Evolutionary conservation across 352 stramenopile genomes (phyloP).

Genomic region (Phytopythium helicoides): DNA sequence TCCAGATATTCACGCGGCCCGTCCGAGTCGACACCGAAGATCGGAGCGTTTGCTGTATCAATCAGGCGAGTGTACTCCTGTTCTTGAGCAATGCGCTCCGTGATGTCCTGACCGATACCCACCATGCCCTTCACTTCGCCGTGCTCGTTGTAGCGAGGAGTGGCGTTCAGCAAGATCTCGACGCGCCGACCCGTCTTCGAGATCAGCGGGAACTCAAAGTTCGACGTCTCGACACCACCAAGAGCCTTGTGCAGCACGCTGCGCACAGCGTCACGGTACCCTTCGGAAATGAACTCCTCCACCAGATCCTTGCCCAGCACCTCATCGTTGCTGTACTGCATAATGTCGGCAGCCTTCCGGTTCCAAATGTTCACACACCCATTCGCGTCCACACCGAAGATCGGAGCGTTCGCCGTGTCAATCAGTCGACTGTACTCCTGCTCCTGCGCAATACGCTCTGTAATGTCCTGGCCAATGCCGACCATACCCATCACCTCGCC

Average conservation of each 20-base stretch:
- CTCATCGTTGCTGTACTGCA: slow-evolving; percentile 74
- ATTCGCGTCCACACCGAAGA: slow-evolving; percentile 89
- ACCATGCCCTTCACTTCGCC: slow-evolving; percentile 85
- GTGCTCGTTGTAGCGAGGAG: slow-evolving; percentile 58
- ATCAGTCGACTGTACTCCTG: slow-evolving; percentile 88
- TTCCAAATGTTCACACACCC: slow-evolving; percentile 92
- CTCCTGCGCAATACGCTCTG: slow-evolving; percentile 82
- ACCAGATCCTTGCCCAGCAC: slow-evolving; percentile 81
- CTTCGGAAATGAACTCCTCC: slow-evolving; percentile 79
- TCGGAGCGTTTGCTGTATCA: slow-evolving; percentile 76
- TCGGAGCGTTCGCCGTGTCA: slow-evolving; percentile 88
- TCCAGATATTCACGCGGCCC: slow-evolving; percentile 85
- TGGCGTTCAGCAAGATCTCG: slow-evolving; percentile 78
- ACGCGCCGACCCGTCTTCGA: slow-evolving; percentile 65
- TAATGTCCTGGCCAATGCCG: slow-evolving; percentile 86
- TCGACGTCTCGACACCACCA: slow-evolving; percentile 62
- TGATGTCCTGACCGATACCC: slow-evolving; percentile 85
- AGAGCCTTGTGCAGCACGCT: slow-evolving; percentile 72
- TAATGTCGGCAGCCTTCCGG: slow-evolving; percentile 88
- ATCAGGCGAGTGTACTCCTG: slow-evolving; percentile 79
- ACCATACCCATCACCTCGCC: slow-evolving; percentile 83
- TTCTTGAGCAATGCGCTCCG: slow-evolving; percentile 70
- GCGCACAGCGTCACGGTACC: slow-evolving; percentile 62
- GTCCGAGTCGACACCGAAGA: slow-evolving; percentile 83
- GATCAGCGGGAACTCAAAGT: slow-evolving; percentile 88